phyloP scores from a whole-genome alignment of 139 green algal genomes.

The Coelastrella sp. region DNA sequence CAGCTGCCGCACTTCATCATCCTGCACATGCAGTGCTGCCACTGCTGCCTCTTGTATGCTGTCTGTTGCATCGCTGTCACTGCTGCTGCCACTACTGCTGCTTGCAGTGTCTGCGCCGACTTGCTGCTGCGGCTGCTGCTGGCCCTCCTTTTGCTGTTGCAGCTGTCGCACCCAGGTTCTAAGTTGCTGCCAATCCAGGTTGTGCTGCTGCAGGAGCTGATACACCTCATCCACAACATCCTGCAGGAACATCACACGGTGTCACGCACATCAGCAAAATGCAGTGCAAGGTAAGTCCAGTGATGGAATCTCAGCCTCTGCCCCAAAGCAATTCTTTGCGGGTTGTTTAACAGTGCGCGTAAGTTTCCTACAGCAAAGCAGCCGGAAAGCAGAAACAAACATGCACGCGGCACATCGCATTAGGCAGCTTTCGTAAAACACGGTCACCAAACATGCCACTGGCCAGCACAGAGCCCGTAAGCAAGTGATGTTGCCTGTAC shows the following conservation, averaged over 20 bases:
- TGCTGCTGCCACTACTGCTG: not conserved
- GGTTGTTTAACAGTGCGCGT: too few relatives aligned
- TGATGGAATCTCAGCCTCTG: too few relatives aligned
- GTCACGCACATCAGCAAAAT: not conserved
- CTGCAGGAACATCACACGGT: slow-evolving; percentile 1
- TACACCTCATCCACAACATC: slow-evolving; percentile 10
- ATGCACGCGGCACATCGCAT: too few relatives aligned
- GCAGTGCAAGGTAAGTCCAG: too few relatives aligned
- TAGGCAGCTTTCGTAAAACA: too few relatives aligned
- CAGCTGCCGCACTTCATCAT: slow-evolving; percentile 26
- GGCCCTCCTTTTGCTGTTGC: slow-evolving; percentile 30
- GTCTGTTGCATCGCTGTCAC: not conserved
- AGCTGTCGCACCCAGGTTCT: slow-evolving; percentile 17
- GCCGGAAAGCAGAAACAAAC: too few relatives aligned
- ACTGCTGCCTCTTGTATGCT: not conserved
- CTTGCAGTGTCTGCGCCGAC: not conserved
- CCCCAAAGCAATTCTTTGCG: too few relatives aligned
- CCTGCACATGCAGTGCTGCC: not conserved
- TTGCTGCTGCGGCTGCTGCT: not conserved
- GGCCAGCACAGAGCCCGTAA: too few relatives aligned
- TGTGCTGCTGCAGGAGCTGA: not conserved
- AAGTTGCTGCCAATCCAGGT: slow-evolving; percentile 43
- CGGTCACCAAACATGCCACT: too few relatives aligned
- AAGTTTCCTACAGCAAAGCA: too few relatives aligned
- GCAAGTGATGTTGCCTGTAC: not conserved